Evolutionary conservation across 2,329 filamentous ascomycete species (phyloP).

Genomic region (Allantophomopsis cytisporea): DNA sequence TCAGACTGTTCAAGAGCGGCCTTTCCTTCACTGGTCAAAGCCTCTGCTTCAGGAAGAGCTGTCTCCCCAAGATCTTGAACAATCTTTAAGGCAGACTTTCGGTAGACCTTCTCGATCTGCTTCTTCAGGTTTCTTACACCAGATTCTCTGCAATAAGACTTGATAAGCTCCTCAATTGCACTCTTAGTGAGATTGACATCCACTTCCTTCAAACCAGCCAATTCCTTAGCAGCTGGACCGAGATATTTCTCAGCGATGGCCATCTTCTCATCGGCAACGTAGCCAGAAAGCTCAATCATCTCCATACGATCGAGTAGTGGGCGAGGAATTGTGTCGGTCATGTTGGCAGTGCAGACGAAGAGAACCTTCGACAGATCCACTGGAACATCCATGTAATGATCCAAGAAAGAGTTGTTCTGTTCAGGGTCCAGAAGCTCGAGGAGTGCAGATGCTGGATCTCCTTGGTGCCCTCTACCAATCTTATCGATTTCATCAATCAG

Average conservation of each 20-base stretch:
- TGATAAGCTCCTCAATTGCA: conserved; percentile 93
- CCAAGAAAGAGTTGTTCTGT: conserved; percentile 92
- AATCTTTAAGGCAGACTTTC: conserved; percentile 94
- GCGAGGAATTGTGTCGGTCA: conserved; percentile 94
- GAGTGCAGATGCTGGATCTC: conserved; percentile 86
- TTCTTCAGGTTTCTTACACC: conserved; percentile 97
- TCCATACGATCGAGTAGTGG: conserved; percentile 96
- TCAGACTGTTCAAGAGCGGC: conserved; percentile 56
- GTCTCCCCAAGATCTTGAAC: conserved; percentile 88
- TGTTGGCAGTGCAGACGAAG: conserved; percentile 97
- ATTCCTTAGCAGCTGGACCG: conserved; percentile 84
- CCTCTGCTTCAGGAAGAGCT: conserved; percentile 65
- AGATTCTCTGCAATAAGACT: conserved; percentile 94
- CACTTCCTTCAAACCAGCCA: conserved; percentile 80
- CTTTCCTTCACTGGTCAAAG: conserved; percentile 77
- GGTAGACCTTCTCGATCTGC: conserved; percentile 98
- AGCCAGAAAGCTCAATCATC: conserved; percentile 88
- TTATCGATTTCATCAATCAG: conserved; percentile 98
- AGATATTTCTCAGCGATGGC: conserved; percentile 92
- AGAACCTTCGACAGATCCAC: conserved; percentile 95
- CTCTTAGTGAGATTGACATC: conserved; percentile 78
- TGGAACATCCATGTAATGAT: conserved; percentile 97
- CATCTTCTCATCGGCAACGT: conserved; percentile 97
- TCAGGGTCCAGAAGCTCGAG: conserved; percentile 92
- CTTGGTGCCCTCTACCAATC: conserved; percentile 91